Conservation (phyloP, 2,329 filamentous ascomycete species). For the Xylariales sp. region DNA sequence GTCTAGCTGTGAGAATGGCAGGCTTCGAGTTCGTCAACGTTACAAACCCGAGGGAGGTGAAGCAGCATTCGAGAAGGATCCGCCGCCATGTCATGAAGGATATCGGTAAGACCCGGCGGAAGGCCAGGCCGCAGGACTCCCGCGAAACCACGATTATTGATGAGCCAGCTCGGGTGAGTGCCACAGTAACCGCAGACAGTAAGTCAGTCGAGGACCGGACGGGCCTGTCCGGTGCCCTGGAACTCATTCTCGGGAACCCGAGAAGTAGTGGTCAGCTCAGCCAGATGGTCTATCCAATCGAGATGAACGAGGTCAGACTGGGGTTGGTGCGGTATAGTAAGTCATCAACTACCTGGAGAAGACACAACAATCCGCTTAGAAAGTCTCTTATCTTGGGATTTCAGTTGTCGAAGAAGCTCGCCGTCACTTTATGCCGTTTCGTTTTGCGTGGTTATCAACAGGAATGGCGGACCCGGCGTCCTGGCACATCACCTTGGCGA, state of each 20-base stretch:
- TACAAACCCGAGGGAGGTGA: slow-evolving; percentile 19
- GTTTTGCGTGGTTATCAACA: slow-evolving; percentile 21
- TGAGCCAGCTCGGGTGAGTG: not conserved
- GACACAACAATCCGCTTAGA: too few relatives aligned
- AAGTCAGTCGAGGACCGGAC: too few relatives aligned
- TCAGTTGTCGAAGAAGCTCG: slow-evolving; percentile 20
- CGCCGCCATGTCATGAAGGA: slow-evolving; percentile 28
- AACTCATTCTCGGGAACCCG: too few relatives aligned
- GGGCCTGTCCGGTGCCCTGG: too few relatives aligned
- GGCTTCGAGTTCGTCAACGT: slow-evolving; percentile 25
- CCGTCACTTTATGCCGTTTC: slow-evolving; percentile 18
- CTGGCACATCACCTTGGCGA: slow-evolving; percentile 24
- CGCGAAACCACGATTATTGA: slow-evolving; percentile 12
- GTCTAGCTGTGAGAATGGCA: too few relatives aligned
- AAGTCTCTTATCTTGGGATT: too few relatives aligned
- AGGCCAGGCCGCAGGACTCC: slow-evolving; percentile 14
- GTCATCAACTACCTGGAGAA: slow-evolving; percentile 1
- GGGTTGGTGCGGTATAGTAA: slow-evolving; percentile 19
- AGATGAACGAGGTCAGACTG: slow-evolving; percentile 21
- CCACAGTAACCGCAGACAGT: too few relatives aligned
- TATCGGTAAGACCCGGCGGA: slow-evolving; percentile 23
- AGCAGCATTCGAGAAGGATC: slow-evolving; percentile 22
- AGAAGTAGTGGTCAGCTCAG: slow-evolving; percentile 14
- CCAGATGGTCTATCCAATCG: slow-evolving; percentile 16
- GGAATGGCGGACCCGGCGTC: slow-evolving; percentile 20